Evolutionary conservation across 805 yeast genomes (phyloP), one percentile per base, ranked within the genome.

Genomic region (Komagataella phaffii): DNA sequence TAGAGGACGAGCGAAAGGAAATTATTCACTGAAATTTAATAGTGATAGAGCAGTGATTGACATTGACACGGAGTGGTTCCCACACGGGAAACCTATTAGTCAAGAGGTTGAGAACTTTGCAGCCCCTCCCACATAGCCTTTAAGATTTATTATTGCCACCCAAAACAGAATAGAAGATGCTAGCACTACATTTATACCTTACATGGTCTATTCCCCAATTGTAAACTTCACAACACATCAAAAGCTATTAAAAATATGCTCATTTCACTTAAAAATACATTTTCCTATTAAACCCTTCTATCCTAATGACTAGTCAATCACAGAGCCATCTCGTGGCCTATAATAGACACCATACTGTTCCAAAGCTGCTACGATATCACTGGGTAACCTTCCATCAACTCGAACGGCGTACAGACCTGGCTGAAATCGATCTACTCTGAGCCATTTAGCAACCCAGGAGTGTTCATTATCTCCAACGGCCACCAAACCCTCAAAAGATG

Each of bases 391-490:
- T 43, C 99, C 99, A 58, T 81, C 84, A 6, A 93, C 91, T 61
- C 91, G 87, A 30, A 90, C 95, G 1, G 99, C 99, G 59, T 93
- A 89, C 59, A 91, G 65, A 0, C 98, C 99, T 0, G 95, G 86
- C 19, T 80, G 83, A 63, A 88, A 88, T 17, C 87, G 83, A 61
- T 88, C 96, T 36, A 91, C 83, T 65, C 97, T 80, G 52, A 91
- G 72, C 99, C 99, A 91, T 62, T 86, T 80, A 14, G 96, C 96
- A 45, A 88, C 96, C 99, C 99, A 91, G 1, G 96, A 88, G 43
- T 75, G 78, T 50, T 80, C 79, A 50, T 91, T 88, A 54, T 85
- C 89, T 49, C 95, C 88, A 55, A 88, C 74, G 2, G 97, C 96
- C 4, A 91, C 95, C 40, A 87, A 71, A 0, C 99, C 99, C 71